A percentile compares a stretch with the other conserved stretches of the same genome.
phyloP scores from a whole-genome alignment of 208 protist species.

The Leishmania martiniquensis region DNA sequence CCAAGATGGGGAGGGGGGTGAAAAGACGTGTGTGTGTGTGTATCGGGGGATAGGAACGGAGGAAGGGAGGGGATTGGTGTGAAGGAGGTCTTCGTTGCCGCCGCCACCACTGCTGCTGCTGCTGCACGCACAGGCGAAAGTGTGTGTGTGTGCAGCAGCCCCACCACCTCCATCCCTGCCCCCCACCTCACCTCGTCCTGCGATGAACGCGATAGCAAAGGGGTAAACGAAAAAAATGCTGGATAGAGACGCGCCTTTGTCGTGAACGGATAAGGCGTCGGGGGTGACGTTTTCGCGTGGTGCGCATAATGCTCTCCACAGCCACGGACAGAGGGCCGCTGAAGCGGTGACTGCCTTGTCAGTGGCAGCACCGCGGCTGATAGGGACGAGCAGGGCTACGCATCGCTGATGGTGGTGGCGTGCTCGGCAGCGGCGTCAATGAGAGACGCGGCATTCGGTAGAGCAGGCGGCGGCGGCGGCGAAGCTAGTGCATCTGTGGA shows the following conservation, averaged over 20 bases:
- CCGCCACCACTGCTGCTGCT: not conserved
- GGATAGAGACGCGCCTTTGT: not conserved
- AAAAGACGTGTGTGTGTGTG: no score
- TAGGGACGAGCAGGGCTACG: not conserved
- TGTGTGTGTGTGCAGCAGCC: not conserved
- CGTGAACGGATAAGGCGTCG: not conserved
- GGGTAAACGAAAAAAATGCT: not conserved
- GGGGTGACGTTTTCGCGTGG: not conserved
- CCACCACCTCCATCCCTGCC: not conserved
- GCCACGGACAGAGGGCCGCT: not conserved
- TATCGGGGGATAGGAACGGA: no score
- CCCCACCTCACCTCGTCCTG: not conserved
- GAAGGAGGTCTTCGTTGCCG: not conserved
- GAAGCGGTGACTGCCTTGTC: slow-evolving; percentile 18
- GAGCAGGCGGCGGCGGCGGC: not conserved
- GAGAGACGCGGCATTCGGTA: not conserved
- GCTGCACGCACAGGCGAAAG: not conserved
- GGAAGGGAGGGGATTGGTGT: not conserved
- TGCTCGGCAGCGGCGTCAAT: not conserved
- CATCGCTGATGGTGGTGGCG: not conserved
- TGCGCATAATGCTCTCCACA: not conserved
- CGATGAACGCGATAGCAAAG: not conserved
- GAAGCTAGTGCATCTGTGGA: not conserved
- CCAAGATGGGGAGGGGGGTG: not conserved
- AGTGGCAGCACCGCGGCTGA: slow-evolving; percentile 1